Evolutionary conservation across 306 rosid species (phyloP).

Genomic region (Rubus idaeus): DNA sequence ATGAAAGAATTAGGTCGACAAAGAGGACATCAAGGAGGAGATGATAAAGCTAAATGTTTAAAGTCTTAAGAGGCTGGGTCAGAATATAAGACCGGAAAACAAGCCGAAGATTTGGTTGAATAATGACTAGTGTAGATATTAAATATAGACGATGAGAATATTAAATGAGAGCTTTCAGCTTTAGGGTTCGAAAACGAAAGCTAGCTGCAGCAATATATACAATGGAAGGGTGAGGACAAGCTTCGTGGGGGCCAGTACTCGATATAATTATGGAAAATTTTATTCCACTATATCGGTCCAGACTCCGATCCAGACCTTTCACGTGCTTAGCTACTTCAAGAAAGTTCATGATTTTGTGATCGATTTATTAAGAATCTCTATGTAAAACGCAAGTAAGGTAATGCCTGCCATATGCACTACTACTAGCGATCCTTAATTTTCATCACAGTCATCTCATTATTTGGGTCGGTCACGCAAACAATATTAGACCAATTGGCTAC

Average conservation of each 20-base stretch:
- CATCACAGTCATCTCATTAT: neutral
- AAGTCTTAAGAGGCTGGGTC: too few species aligned
- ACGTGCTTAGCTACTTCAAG: neutral
- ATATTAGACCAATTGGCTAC: neutral
- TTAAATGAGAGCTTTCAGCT: neutral
- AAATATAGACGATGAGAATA: too few species aligned
- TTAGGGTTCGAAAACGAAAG: conserved; percentile 2
- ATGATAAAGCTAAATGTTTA: too few species aligned
- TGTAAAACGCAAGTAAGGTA: neutral
- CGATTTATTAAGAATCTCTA: neutral
- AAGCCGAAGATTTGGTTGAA: too few species aligned
- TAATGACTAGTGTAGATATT: too few species aligned
- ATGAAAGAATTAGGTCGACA: too few species aligned
- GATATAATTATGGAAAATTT: neutral
- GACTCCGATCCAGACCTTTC: neutral
- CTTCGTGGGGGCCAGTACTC: neutral
- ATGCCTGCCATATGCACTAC: neutral
- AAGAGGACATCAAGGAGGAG: too few species aligned
- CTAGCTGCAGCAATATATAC: neutral
- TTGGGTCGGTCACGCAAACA: neutral
- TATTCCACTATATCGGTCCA: neutral
- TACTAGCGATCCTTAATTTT: neutral
- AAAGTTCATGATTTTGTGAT: neutral
- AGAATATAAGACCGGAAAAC: too few species aligned
- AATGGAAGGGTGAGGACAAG: neutral